Percentiles rank a stretch among this genome's conserved stretches.
Evolutionary conservation across 768 basidiomycete species (phyloP).

Genomic region (Lactarius trivialis): DNA sequence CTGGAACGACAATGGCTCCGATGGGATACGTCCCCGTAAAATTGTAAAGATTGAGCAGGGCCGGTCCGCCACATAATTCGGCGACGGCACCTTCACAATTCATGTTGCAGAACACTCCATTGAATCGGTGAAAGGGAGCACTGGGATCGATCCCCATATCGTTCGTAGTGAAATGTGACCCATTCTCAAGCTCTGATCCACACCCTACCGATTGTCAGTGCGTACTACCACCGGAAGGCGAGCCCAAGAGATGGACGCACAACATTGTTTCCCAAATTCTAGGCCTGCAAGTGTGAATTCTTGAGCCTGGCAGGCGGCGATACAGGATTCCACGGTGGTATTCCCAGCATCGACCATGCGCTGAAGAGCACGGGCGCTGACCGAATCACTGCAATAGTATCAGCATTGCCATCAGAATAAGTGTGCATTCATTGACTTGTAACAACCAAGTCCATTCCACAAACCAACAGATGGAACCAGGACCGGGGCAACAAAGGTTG

Average conservation of each 20-base stretch:
- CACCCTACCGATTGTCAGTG: neutral
- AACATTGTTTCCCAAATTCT: neutral
- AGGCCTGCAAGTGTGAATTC: neutral
- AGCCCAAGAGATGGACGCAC: neutral
- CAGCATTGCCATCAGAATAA: neutral
- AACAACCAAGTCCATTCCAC: constrained; percentile 68
- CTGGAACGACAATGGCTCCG: neutral
- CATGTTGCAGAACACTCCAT: neutral
- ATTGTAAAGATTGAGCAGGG: neutral
- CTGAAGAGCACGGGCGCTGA: neutral
- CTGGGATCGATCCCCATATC: neutral
- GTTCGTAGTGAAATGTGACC: neutral
- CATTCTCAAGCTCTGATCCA: neutral
- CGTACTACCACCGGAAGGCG: neutral
- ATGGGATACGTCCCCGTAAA: neutral
- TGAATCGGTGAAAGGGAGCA: no score
- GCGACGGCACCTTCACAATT: neutral
- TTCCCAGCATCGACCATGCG: neutral
- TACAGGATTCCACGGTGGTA: neutral
- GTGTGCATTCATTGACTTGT: constrained; percentile 39
- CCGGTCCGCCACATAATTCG: neutral
- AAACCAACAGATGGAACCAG: constrained; percentile 49
- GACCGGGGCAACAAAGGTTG: constrained; percentile 38
- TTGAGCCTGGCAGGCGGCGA: neutral
- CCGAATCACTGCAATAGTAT: neutral